Conservation (phyloP, 768 basidiomycete genomes). For the Tricholoma terreum region DNA sequence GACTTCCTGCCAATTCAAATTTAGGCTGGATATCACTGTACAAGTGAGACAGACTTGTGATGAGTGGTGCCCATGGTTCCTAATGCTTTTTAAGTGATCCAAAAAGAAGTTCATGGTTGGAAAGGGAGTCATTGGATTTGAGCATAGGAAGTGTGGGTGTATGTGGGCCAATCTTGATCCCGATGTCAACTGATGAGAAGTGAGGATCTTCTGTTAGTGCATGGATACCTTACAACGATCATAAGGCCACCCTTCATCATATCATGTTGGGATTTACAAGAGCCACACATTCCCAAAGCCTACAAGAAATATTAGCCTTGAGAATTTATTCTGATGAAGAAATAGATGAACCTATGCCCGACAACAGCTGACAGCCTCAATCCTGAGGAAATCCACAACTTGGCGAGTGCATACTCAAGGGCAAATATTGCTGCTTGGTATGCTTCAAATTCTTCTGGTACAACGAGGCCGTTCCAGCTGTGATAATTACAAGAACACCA, state of each 20-base stretch:
- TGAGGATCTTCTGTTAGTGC: constrained; percentile 31
- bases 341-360: constrained; percentile 62
- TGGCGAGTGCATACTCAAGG: constrained; percentile 59
- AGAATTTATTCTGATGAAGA: neutral
- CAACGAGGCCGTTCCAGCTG: constrained; percentile 20
- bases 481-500: constrained; percentile 46
- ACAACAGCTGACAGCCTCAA: constrained; percentile 56
- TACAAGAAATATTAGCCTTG: constrained; percentile 24
- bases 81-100: constrained; percentile 47
- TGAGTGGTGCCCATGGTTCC: constrained; percentile 44
- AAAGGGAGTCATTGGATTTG: constrained; percentile 34
- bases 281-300: constrained; percentile 77
- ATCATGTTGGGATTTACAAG: constrained; percentile 62
- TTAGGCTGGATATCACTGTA: constrained; percentile 39
- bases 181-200: constrained; percentile 35
- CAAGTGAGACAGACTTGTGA: constrained; percentile 43
- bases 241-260: constrained; percentile 52
- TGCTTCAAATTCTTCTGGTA: constrained; percentile 40
- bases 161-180: constrained; percentile 72
- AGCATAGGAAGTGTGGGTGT: constrained; percentile 56
- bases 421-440: constrained; percentile 56
- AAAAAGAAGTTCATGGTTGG: constrained; percentile 34
- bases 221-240: constrained; percentile 51
- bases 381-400: constrained; percentile 70
- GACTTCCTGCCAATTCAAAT: constrained; percentile 52